Conservation (phyloP, 2,329 filamentous ascomycete species). For the Penicillium sclerotiorum region DNA sequence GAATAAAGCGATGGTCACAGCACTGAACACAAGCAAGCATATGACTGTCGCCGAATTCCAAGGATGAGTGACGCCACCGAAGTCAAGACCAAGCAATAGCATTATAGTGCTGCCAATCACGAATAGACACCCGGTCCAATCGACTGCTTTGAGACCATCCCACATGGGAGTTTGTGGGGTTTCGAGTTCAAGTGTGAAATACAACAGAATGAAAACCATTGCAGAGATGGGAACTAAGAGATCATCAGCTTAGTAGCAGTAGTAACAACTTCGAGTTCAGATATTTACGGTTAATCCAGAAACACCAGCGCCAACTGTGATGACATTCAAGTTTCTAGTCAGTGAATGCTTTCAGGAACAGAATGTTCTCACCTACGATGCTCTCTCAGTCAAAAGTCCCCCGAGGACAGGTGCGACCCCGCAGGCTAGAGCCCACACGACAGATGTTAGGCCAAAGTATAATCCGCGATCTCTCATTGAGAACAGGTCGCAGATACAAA, state of each 20-base stretch:
- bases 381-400: conserved; percentile 30
- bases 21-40: conserved; percentile 73
- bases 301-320: conserved; percentile 57
- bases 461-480: conserved; percentile 46
- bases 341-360: conserved; percentile 30
- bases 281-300: conserved; percentile 56
- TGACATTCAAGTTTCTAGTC: background rate
- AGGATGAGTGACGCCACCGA: conserved; percentile 71
- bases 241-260: conserved; percentile 6
- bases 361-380: conserved; percentile 35
- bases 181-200: conserved; percentile 60
- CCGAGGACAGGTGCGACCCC: conserved; percentile 34
- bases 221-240: conserved; percentile 57
- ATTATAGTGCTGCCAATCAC: conserved; percentile 78
- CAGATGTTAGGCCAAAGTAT: conserved; percentile 46
- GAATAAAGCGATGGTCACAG: conserved; percentile 64
- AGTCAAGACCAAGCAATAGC: conserved; percentile 78
- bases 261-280: background rate
- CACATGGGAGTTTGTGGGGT: conserved; percentile 58
- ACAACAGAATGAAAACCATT: conserved; percentile 56
- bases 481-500: conserved; percentile 56
- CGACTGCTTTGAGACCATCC: conserved; percentile 59
- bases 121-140: conserved; percentile 60
- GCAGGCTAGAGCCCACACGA: conserved; percentile 55
- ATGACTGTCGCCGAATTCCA: conserved; percentile 74